Base-by-base conservation (phyloP, 768 basidiomycete genomes). In the Megacollybia marginata region DNA sequence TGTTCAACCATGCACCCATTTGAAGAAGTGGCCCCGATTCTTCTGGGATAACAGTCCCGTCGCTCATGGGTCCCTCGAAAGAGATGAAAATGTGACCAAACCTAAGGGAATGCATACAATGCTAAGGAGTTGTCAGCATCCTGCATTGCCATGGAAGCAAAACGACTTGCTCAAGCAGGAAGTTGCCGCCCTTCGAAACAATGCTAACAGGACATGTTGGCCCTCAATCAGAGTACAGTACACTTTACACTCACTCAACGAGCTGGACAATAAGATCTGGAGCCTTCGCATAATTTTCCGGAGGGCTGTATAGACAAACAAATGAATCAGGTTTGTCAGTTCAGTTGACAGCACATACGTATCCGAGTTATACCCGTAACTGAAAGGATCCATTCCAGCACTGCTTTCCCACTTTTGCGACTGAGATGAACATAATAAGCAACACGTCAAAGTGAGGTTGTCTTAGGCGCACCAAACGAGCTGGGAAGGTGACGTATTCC, bases 331-430 rank as follows among this genome's bases (percentile, higher is more conserved):
- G 23, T 28, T 28, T 28, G 23, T 6, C 23, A 28, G 23, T 28
- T 28, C 23, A 28, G 6, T 28, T 28, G 6, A 3, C 13, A 40
- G 13, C 18, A 13, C 38, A 40, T 40, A 40, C 38, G 38, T 40
- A 40, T 40, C 38, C 5, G 64, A 62, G 53, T 76, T 73, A 32
- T 70, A 59, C 0, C 79, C 79, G 47, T 75, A 80, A 48, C 72
- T 75, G 46, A 57, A 68, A 0, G 78, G 77, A 54, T 79, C 76
- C 68, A 82, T 73, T 23, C 79, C 80, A 52, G 80, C 82, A 33
- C 63, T 77, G 10, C 72, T 78, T 56, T 83, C 80, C 82, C 80
- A 83, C 33, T 64, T 70, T 19, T 61, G 60, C 0, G 72, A 66
- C 23, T 76, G 8, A 40, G 18, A 40, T 40, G 8, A 40, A 15